Evolutionary conservation across 768 basidiomycete genomes (phyloP), one percentile per base, ranked within the genome.

Genomic region (Leccinum disarticulatum): DNA sequence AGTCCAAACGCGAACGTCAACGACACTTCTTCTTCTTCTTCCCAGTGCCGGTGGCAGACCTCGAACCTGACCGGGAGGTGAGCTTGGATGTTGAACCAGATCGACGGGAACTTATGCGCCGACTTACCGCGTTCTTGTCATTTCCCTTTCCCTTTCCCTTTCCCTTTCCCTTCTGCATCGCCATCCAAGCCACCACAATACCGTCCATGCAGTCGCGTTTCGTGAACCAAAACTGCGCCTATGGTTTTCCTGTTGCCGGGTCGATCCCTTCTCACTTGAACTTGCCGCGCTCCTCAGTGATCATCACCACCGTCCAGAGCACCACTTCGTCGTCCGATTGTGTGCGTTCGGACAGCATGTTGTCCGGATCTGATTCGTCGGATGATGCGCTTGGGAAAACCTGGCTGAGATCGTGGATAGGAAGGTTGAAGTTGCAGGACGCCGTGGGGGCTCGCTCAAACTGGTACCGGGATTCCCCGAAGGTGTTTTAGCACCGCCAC

Each of bases 251-350:
- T 0, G 86, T 89, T 8, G 74, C 68, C 0, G 86, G 84, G 66
- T 92, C 83, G 0, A 72, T 50, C 1, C 90, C 92, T 25, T 72
- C 82, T 91, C 92, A 95, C 58, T 79, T 78, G 6, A 93, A 83
- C 55, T 77, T 81, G 70, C 61, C 68, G 35, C 77, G 81, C 67
- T 93, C 88, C 1, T 64, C 81, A 1, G 83, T 79, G 58, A 93
- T 91, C 57, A 82, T 85, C 13, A 81, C 66, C 8, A 86, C 90
- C 47, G 81, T 81, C 82, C 83, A 92, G 6, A 86, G 72, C 0
- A 74, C 76, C 41, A 85, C 78, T 0, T 80, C 80, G 63, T 86
- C 87, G 61, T 80, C 81, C 19, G 83, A 77, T 57, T 77, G 77
- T 1, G 82, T 79, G 43, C 47, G 64, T 55, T 74, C 69, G 2